Evolutionary conservation across 2,329 filamentous ascomycete genomes (phyloP).

Genomic region (Paecilomyces variotii): DNA sequence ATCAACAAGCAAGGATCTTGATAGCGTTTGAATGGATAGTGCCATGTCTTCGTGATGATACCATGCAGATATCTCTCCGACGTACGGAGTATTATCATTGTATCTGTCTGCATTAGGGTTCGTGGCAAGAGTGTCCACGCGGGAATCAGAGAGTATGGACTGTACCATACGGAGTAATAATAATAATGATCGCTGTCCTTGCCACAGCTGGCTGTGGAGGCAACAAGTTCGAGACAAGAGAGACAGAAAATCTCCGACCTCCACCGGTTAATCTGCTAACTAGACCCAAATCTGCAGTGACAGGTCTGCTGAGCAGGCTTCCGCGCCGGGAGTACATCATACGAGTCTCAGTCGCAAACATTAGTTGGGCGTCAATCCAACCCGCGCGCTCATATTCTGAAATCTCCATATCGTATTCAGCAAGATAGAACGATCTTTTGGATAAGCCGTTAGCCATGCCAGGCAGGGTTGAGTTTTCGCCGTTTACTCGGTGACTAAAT

Average conservation of each 20-base stretch:
- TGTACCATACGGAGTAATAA: too few relatives aligned
- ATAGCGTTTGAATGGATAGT: neutral
- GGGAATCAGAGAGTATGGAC: too few relatives aligned
- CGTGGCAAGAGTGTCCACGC: too few relatives aligned
- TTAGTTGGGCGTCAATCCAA: neutral
- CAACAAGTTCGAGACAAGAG: neutral
- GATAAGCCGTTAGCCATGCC: neutral
- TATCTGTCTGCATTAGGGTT: too few relatives aligned
- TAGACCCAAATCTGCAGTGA: neutral
- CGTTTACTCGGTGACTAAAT: neutral
- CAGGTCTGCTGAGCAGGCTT: neutral
- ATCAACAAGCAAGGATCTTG: neutral
- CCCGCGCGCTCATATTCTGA: neutral
- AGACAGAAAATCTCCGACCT: neutral
- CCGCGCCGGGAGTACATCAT: neutral
- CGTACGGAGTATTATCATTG: neutral
- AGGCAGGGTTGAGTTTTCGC: neutral
- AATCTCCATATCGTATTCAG: neutral
- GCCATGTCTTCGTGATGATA: neutral
- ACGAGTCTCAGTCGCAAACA: neutral
- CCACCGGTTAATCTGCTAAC: neutral
- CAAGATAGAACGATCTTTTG: neutral
- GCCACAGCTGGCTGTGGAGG: neutral
- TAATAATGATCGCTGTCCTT: neutral
- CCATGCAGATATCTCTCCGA: neutral